Base-by-base conservation (phyloP, 257 asterid species). In the Forsythia suspensa region DNA sequence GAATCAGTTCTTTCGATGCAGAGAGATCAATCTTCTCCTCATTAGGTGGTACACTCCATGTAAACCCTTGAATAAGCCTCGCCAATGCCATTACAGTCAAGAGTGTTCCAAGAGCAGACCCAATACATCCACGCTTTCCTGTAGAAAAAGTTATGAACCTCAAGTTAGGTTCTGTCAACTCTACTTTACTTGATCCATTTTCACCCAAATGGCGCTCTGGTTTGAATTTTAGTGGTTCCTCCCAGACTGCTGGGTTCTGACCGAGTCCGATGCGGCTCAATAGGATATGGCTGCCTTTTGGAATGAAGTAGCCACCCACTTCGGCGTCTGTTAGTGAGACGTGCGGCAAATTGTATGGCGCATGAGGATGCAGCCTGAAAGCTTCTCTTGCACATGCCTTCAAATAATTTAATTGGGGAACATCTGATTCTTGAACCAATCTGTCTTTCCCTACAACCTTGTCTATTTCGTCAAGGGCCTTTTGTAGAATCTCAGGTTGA, bases 301-400 rank as follows among this genome's bases (percentile, higher is more conserved):
- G 76, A 43, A 72, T 72, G 41, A 44, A 72, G 29, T 72, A 72
- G 38, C 76, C 76, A 34, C 41, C 76, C 15, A 72, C 41, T n/a
- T 1, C n/a, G 43, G 65, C 24, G 20, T 72, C 76, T 15, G 16
- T 3, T 5, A 34, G 15, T 3, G 76, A 8, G 41, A 72, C 66
- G 8, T 46, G 76, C 18, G 76, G 76, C 20, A 72, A 38, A 38
- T 72, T 44, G 76, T 43, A 72, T 0, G 76, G 65, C 9, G 76
- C 36, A 7, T 20, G 65, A 43, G 76, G 76, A 57, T 72, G 66
- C 63, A 72, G 29, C 76, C 76, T 29, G 37, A 72, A 37, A 42
- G 76, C 76, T 15, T 72, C 76, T 20, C 65, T 42, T 13, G 37
- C 66, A 12, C 76, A 72, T 2, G 76, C 66, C 76, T 72, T 72